Percentiles rank a stretch among this genome's conserved stretches.
phyloP scores from a whole-genome alignment of 2,329 filamentous ascomycete genomes.

The Mollisia scopiformis region DNA sequence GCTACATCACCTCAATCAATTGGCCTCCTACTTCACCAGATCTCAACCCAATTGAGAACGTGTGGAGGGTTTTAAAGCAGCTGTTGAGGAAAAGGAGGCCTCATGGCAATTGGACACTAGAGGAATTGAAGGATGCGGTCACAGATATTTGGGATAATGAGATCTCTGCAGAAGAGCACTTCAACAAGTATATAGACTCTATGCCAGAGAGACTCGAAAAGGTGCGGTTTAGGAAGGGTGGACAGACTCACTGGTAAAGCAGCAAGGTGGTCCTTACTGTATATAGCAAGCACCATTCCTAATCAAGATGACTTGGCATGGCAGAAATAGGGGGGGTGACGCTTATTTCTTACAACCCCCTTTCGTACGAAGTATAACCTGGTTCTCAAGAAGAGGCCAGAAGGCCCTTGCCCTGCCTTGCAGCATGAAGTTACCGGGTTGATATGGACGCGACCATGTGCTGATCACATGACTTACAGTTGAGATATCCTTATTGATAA shows the following conservation, averaged over 20 bases:
- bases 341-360: constrained; percentile 40
- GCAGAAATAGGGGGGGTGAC: background rate
- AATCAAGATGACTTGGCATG: background rate
- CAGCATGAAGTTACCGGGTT: no score
- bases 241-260: background rate
- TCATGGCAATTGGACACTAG: constrained; percentile 6
- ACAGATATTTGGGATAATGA: constrained; percentile 23
- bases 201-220: constrained; percentile 15
- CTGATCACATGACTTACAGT: no score
- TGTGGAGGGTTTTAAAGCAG: constrained; percentile 19
- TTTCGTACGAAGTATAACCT: no score
- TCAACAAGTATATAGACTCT: constrained; percentile 21
- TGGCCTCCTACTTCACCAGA: constrained; percentile 15
- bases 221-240: constrained; percentile 14
- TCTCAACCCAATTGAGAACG: constrained; percentile 18
- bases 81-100: constrained; percentile 16
- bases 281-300: background rate
- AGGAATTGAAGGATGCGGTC: constrained; percentile 16
- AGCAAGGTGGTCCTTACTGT: background rate
- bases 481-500: no score
- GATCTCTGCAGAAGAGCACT: constrained; percentile 9
- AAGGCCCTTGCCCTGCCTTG: no score
- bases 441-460: no score
- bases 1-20: constrained; percentile 15
- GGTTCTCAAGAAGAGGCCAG: no score